phyloP scores from a whole-genome alignment of 1,284 basidiomycete species.

The Chondrostereum purpureum region DNA sequence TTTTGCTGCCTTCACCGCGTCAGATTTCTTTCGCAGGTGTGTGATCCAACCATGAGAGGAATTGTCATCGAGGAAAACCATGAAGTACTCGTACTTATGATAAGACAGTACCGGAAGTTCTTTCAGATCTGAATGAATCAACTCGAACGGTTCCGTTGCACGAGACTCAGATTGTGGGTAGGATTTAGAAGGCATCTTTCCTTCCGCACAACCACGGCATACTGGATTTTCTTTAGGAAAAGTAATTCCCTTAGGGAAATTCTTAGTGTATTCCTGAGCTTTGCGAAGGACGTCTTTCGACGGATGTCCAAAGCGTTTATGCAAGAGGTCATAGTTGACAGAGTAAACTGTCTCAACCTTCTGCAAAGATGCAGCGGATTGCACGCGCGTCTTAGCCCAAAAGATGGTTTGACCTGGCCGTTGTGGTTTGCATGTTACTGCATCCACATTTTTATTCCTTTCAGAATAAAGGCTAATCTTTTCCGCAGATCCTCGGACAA shows the following conservation, averaged over 20 bases:
- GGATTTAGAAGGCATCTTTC: background rate
- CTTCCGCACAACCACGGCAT: background rate
- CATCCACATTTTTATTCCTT: no score
- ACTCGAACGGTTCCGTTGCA: background rate
- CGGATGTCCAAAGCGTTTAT: background rate
- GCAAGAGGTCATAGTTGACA: background rate
- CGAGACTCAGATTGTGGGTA: background rate
- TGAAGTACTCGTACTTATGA: background rate
- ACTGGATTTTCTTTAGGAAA: background rate
- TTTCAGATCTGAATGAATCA: background rate
- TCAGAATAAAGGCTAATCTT: background rate
- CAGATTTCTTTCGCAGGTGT: background rate
- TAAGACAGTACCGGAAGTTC: background rate
- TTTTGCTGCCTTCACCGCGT: background rate
- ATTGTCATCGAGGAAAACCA: background rate
- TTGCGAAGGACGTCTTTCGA: no score
- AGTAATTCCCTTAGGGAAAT: background rate
- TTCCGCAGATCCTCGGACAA: background rate
- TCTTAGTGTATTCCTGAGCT: background rate
- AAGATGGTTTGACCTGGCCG: no score
- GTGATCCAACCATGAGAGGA: background rate
- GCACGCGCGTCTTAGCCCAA: no score
- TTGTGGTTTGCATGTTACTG: no score
- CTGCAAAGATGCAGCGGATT: no score
- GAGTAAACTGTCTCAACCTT: no score